A percentile compares a stretch with the other conserved stretches of the same genome.
Evolutionary conservation across 495 filamentous ascomycete genomes (phyloP).

Genomic region (Annulohypoxylon moriforme): DNA sequence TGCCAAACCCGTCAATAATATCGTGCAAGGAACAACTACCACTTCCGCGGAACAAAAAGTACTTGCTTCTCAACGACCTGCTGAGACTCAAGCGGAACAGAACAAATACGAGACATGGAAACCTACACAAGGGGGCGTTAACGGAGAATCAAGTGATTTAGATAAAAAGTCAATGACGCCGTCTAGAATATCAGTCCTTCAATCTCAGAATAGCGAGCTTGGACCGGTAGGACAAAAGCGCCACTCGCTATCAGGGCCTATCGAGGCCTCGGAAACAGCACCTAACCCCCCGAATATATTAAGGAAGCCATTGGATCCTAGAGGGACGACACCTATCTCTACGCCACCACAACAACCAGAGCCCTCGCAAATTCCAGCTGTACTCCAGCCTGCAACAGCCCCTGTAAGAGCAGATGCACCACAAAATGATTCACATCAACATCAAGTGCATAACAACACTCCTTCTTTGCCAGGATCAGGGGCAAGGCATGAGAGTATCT

Average conservation of each 20-base stretch:
- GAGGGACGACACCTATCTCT: not conserved
- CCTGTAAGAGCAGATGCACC: slow-evolving; percentile 3
- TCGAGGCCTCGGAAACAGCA: slow-evolving; percentile 1
- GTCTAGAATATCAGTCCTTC: slow-evolving; percentile 37
- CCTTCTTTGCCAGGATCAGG: slow-evolving; percentile 30
- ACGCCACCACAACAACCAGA: slow-evolving; percentile 10
- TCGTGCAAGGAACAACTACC: slow-evolving; percentile 6
- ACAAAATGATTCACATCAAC: slow-evolving; percentile 7
- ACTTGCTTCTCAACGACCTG: slow-evolving; percentile 33
- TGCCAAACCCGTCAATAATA: slow-evolving; percentile 1
- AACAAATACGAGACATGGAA: slow-evolving; percentile 52
- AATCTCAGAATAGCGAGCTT: slow-evolving; percentile 44
- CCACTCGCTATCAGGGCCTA: slow-evolving; percentile 31
- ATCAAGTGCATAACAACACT: not conserved
- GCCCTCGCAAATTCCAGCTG: slow-evolving; percentile 23
- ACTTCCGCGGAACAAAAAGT: slow-evolving; percentile 24
- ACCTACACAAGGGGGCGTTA: slow-evolving; percentile 29
- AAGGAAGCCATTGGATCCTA: slow-evolving; percentile 30
- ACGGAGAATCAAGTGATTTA: slow-evolving; percentile 20
- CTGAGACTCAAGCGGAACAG: slow-evolving; percentile 19
- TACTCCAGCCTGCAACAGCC: slow-evolving; percentile 29
- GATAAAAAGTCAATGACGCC: slow-evolving; percentile 31
- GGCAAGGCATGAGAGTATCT: slow-evolving; percentile 43
- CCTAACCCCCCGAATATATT: slow-evolving; percentile 23
- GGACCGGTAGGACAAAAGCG: slow-evolving; percentile 32